These are phyloP conservation scores for Aspergillus baeticus DNA, from an alignment of 495 filamentous ascomycete genomes.

Conservation along the genomic window DNA sequence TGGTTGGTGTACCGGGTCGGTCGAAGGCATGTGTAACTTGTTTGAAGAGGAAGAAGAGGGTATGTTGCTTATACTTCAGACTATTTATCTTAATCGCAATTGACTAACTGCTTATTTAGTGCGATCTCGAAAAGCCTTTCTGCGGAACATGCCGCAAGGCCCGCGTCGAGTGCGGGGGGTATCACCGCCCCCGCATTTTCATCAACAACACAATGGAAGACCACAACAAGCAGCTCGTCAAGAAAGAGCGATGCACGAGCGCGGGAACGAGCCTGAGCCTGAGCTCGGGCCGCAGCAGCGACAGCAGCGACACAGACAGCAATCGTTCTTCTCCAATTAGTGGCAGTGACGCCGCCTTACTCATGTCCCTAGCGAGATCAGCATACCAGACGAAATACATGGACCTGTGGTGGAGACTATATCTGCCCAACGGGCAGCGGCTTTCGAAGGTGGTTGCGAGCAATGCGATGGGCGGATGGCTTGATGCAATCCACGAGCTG, in stretches of 20 bases:
- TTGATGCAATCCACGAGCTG: constrained; percentile 1
- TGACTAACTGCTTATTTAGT: not conserved
- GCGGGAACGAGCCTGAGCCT: not conserved
- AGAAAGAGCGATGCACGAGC: not conserved
- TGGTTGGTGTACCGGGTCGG: constrained; percentile 14
- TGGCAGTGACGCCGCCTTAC: not conserved
- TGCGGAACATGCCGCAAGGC: constrained; percentile 14
- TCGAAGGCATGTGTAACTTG: constrained; percentile 12
- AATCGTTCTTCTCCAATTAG: not conserved
- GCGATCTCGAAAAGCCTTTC: constrained; percentile 10
- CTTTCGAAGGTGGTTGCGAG: not conserved
- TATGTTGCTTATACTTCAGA: not conserved
- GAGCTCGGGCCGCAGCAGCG: not conserved
- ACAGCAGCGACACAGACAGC: not conserved
- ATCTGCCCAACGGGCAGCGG: constrained; percentile 7
- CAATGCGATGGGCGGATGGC: constrained; percentile 1
- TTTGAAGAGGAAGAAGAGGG: constrained; percentile 10
- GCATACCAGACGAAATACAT: constrained; percentile 10
- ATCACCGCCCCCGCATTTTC: constrained; percentile 10
- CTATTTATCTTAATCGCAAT: not conserved
- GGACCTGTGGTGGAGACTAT: constrained; percentile 8
- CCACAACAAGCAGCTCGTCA: not conserved
- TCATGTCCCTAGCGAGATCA: not conserved
- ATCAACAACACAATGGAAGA: constrained; percentile 10
- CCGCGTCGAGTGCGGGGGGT: constrained; percentile 8